Percentiles rank a stretch among this genome's conserved stretches.
These are phyloP conservation scores for Claviceps fusiformis DNA, from an alignment of 2,329 filamentous ascomycete species.

Conservation along the genomic window DNA sequence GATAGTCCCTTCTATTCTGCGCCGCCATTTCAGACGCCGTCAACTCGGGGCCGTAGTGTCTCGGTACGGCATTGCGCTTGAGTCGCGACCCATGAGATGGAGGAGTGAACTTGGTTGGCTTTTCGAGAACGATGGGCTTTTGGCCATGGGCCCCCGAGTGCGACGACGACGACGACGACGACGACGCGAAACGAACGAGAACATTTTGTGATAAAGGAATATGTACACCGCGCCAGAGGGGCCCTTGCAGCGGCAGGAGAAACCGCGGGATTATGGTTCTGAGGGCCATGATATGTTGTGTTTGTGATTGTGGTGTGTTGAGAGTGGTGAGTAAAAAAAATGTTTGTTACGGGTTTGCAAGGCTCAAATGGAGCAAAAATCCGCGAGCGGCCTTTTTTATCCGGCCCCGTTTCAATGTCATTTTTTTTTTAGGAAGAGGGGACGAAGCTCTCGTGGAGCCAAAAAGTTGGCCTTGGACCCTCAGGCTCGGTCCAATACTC, in stretches of 20 bases:
- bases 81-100: slow-evolving; percentile 74
- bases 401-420: neutral
- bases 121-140: slow-evolving; percentile 60
- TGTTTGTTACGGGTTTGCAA: neutral
- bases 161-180: slow-evolving; percentile 5
- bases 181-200: slow-evolving; percentile 22
- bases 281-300: slow-evolving; percentile 26
- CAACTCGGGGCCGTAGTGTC: slow-evolving; percentile 62
- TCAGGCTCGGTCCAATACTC: neutral
- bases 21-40: slow-evolving; percentile 50
- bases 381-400: neutral
- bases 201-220: slow-evolving; percentile 23
- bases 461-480: slow-evolving; percentile 3
- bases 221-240: slow-evolving; percentile 36
- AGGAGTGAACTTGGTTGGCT: slow-evolving; percentile 80
- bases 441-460: neutral
- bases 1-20: slow-evolving; percentile 63
- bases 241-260: slow-evolving; percentile 48
- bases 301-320: neutral
- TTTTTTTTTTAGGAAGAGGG: neutral
- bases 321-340: neutral
- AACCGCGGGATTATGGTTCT: slow-evolving; percentile 49
- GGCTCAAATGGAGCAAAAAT: neutral
- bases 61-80: slow-evolving; percentile 38
- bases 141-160: slow-evolving; percentile 11